Evolutionary conservation across 1,139 yeast species (phyloP), one percentile per base, ranked within the genome.

Genomic region (Yamadazyma atmosphaerica): DNA sequence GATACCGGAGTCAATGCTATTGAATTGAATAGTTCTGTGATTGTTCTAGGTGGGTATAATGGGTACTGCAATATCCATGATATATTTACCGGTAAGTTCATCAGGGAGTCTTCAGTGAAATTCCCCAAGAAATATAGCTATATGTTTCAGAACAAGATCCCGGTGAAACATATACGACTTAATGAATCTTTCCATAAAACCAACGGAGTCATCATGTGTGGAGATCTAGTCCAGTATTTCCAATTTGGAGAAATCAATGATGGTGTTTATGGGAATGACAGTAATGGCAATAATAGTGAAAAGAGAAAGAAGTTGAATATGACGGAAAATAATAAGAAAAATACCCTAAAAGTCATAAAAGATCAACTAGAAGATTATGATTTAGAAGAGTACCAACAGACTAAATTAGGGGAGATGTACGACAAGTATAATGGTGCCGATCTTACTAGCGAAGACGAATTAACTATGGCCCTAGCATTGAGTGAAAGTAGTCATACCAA

Each of bases 41-140:
- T 83, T 5, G 67, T 81, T 1, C 65, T 81, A 2, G 85, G 86
- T 0, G 85, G 86, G 2, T 74, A 72, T 48, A 74, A 81, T 46
- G 92, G 92, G 14, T 70, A 68, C 44, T 72, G 81, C 4, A 77
- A 81, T 36, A 62, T 85, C 17, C 79, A 79, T 56, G 86, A 87
- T 53, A 69, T 79, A 0, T 66, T 79, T 37, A 79, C 80, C 0
- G 92, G 92, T 2, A 72, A 68, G 32, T 68, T 65, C 33, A 53
- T 81, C 12, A 61, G 81, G 39, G 73, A 73, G 19, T 74, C 74
- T 5, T 68, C 77, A 7, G 56, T 68, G 3, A 66, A 74, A 39
- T 66, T 72, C 25, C 76, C 82, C 3, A 68, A 67, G 41, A 63
- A 68, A 38, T 65, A 68, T 35, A 42, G 44, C 2, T 52, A 52